Base-by-base conservation (phyloP, 331 rosid genomes). In the Prunus yedoensis region DNA sequence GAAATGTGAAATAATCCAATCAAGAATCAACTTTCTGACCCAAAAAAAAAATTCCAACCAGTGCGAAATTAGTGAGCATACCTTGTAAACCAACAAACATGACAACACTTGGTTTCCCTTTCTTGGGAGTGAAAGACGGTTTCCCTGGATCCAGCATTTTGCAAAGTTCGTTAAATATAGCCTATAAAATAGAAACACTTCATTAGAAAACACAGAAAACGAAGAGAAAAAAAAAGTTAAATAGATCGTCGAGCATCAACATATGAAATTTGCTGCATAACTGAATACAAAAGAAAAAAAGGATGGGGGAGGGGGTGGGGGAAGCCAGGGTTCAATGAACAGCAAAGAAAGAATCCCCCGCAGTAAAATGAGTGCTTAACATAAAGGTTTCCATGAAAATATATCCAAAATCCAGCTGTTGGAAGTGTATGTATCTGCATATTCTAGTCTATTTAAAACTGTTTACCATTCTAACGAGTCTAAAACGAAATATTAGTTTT, bases 11-110 rank as follows among this genome's bases (percentile, higher is more conserved):
- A 43, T 41, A 70, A 73, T 28, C 68, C 56, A 38, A n/a, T 54
- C 59, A 17, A 21, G 56, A 38, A n/a, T 54, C 59, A 17, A 21
- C 4, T 20, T 50, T 50, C 54, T 35, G 6, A 50, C n/a, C 7
- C 4, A 49, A 49, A 49, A 49, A 5, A 4, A 15, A 50, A 17
- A 50, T 0, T 15, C 18, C n/a, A 50, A 5, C 38, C 50, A 15
- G 27, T 27, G 59, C 12, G 62, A 53, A 66, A 77, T 69, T 47
- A 8, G 49, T 66, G 18, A 72, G 50, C 81, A 78, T 30, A 87
- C 97, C 96, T 91, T 93, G 97, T 70, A 93, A 83, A 78, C 98
- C 97, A 32, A 91, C 96, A 79, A 93, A 93, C 98, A 93, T 93
- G 63, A 93, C 90, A 59, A 93, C 93, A 59, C 91, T 88, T 13